Base-by-base conservation (phyloP, 116 monocot genomes). In the Trichopus zeylanicus region DNA sequence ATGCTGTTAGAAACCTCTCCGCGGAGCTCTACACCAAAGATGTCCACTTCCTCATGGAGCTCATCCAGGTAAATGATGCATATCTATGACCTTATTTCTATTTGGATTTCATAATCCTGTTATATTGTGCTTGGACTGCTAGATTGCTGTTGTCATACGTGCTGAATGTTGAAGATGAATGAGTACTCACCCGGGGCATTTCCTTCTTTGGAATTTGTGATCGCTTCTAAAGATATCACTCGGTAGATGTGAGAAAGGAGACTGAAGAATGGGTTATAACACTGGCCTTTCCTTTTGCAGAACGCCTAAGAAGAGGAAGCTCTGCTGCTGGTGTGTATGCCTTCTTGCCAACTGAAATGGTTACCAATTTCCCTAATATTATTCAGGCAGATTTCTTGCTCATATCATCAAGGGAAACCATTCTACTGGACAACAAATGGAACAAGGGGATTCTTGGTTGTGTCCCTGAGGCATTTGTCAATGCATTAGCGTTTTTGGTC, bases 361-460 rank as follows among this genome's bases (percentile, higher is more conserved):
- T 71, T 6, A 81, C 81, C 0, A 46, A 46, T 33, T 81, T 81
- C 19, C 77, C 85, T 0, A 81, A 81, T 30, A 81, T 86, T 33
- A 81, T 86, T 46, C 85, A 86, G 53, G 76, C 85, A 9, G 81
- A 86, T 47, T 86, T 86, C 31, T 39, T 86, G 20, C 39, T 51
- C 20, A 10, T 5, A 10, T 10, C 34, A 5, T 35, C 10, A n/a
- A n/a, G n/a, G n/a, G n/a, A n/a, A n/a, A n/a, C n/a, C n/a, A n/a
- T n/a, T n/a, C n/a, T n/a, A n/a, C n/a, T n/a, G n/a, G n/a, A n/a
- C n/a, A n/a, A n/a, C n/a, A n/a, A n/a, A n/a, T n/a, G n/a, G n/a
- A n/a, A n/a, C n/a, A n/a, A n/a, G n/a, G n/a, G n/a, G n/a, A n/a
- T n/a, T n/a, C n/a, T n/a, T n/a, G n/a, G n/a, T n/a, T n/a, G n/a